phyloP scores from a whole-genome alignment of 2,329 filamentous ascomycete species.

The Botryosphaeria agaves region DNA sequence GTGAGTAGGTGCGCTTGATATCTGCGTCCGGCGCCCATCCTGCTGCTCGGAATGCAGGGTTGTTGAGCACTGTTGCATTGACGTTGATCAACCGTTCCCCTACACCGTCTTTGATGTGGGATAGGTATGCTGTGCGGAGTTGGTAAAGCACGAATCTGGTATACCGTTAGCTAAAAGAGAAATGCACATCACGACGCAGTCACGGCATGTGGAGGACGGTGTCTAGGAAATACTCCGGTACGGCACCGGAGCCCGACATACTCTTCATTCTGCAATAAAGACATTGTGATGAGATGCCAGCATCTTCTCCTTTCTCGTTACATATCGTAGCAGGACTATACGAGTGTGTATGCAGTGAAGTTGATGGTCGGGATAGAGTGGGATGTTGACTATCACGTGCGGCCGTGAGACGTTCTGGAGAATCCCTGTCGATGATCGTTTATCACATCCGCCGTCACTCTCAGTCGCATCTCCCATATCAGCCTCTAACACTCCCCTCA shows the following conservation, averaged over 20 bases:
- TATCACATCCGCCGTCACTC: too few relatives aligned
- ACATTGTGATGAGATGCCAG: constrained; percentile 15
- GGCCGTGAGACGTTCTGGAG: too few relatives aligned
- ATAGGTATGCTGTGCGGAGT: constrained; percentile 63
- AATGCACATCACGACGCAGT: background rate
- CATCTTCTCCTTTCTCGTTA: too few relatives aligned
- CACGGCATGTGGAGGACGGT: too few relatives aligned
- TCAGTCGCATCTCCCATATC: too few relatives aligned
- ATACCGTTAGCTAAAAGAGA: constrained; percentile 1
- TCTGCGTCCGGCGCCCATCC: constrained; percentile 61
- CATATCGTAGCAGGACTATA: too few relatives aligned
- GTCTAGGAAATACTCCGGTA: background rate
- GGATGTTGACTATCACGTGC: too few relatives aligned
- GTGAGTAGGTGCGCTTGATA: constrained; percentile 70
- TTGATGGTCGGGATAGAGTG: background rate
- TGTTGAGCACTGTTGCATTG: constrained; percentile 63
- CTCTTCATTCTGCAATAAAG: constrained; percentile 28
- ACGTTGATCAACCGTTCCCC: constrained; percentile 71
- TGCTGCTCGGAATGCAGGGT: constrained; percentile 64
- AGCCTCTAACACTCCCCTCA: too few relatives aligned
- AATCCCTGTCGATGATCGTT: too few relatives aligned
- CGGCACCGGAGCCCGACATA: too few relatives aligned
- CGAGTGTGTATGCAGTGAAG: background rate
- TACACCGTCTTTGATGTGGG: constrained; percentile 65
- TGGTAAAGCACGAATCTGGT: constrained; percentile 65